Percentiles rank a stretch among this genome's conserved stretches.
phyloP scores from a whole-genome alignment of 768 basidiomycete species.

The Sarcomyxa edulis region DNA sequence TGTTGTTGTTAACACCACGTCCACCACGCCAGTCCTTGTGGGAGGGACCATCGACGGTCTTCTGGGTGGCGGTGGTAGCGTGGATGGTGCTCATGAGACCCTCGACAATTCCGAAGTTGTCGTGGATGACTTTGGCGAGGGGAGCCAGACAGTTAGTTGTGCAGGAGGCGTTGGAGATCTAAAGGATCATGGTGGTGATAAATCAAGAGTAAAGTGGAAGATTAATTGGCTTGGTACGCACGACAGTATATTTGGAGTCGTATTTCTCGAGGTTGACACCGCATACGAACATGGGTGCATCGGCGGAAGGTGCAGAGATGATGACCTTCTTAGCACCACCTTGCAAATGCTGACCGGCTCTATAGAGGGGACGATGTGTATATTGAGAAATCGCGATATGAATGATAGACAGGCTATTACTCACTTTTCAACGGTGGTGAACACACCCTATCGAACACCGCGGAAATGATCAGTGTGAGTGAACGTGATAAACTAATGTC shows the following conservation, averaged over 20 bases:
- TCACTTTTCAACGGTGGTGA: conserved; percentile 92
- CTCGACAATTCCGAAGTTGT: conserved; percentile 95
- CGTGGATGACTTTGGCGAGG: conserved; percentile 95
- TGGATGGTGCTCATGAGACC: conserved; percentile 99
- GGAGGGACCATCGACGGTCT: conserved; percentile 93
- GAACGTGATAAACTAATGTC: too few relatives aligned
- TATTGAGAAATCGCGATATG: not conserved
- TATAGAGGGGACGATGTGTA: conserved; percentile 27
- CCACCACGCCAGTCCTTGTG: conserved; percentile 97
- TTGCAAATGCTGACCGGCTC: conserved; percentile 89
- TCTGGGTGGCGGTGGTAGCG: conserved; percentile 92
- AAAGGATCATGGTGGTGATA: conserved; percentile 3
- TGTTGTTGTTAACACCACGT: conserved; percentile 94
- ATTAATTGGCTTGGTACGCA: too few relatives aligned
- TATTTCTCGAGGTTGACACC: conserved; percentile 96
- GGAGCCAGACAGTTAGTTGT: conserved; percentile 99
- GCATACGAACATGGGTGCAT: conserved; percentile 91
- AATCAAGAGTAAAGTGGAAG: conserved; percentile 1
- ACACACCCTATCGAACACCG: conserved; percentile 79
- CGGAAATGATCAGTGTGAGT: conserved; percentile 11
- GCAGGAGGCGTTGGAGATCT: conserved; percentile 99
- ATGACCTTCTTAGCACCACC: conserved; percentile 99
- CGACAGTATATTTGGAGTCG: conserved; percentile 82
- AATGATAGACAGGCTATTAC: conserved; percentile 8
- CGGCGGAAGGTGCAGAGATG: conserved; percentile 98